Percentiles rank a stretch among this genome's conserved stretches.
Conservation (phyloP, 2,329 filamentous ascomycete genomes). For the Leptographium wingfieldii region DNA sequence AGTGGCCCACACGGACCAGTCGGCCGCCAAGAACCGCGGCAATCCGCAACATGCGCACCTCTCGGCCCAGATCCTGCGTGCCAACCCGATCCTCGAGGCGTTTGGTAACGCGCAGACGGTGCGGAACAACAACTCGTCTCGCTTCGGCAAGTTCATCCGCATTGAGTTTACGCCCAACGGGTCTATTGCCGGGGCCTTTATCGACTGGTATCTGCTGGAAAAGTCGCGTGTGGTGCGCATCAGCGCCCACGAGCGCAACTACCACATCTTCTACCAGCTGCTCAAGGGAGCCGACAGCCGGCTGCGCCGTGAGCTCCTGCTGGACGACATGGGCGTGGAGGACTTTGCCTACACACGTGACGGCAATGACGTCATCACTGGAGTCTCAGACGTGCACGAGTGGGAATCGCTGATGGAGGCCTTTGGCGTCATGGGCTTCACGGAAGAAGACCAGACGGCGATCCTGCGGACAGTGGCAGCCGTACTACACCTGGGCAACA, state of each 20-base stretch:
- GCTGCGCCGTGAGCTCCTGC: slow-evolving; percentile 63
- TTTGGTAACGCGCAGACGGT: slow-evolving; percentile 98
- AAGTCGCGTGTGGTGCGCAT: slow-evolving; percentile 94
- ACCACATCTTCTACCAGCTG: slow-evolving; percentile 95
- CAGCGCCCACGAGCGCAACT: slow-evolving; percentile 81
- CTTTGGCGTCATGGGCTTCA: slow-evolving; percentile 88
- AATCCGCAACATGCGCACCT: slow-evolving; percentile 59
- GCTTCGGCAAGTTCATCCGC: slow-evolving; percentile 96
- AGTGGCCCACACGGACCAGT: slow-evolving; percentile 73
- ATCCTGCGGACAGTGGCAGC: slow-evolving; percentile 83
- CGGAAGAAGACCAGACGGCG: slow-evolving; percentile 66
- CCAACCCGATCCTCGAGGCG: slow-evolving; percentile 93
- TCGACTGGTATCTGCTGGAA: slow-evolving; percentile 96
- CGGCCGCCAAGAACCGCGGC: slow-evolving; percentile 41
- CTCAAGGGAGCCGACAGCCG: slow-evolving; percentile 66
- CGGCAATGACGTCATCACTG: slow-evolving; percentile 82
- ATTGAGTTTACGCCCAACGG: slow-evolving; percentile 86
- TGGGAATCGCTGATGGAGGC: slow-evolving; percentile 87
- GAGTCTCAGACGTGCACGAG: slow-evolving; percentile 81
- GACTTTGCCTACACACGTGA: slow-evolving; percentile 87
- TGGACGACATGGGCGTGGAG: slow-evolving; percentile 63
- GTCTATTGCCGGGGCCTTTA: slow-evolving; percentile 88
- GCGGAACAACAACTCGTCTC: slow-evolving; percentile 94
- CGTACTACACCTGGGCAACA: slow-evolving; percentile 86
- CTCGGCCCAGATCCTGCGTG: slow-evolving; percentile 89